Conservation (phyloP, 2,329 filamentous ascomycete genomes). For the Zymoseptoria ardabiliae region DNA sequence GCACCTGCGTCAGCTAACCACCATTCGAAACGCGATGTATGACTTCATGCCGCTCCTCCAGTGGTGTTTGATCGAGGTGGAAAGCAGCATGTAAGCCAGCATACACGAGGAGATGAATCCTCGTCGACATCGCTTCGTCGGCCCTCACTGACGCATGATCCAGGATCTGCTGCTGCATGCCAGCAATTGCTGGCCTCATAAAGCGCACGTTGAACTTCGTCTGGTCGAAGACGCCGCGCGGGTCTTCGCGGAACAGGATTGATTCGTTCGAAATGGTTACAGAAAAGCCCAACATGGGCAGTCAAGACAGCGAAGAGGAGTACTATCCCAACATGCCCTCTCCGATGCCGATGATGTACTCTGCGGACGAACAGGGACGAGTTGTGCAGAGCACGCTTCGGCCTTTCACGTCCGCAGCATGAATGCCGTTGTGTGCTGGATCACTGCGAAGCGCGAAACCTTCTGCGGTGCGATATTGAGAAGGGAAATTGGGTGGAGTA, state of each 20-base stretch:
- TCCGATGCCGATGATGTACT: background rate
- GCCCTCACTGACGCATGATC: background rate
- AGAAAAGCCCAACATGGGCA: background rate
- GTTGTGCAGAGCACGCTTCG: background rate
- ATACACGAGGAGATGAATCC: background rate
- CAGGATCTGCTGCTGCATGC: slow-evolving; percentile 20
- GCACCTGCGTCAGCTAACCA: slow-evolving; percentile 3
- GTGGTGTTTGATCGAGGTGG: background rate
- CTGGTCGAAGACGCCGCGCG: background rate
- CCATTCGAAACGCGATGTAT: background rate
- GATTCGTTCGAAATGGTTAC: background rate
- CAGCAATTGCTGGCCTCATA: slow-evolving; percentile 15
- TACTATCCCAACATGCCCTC: background rate
- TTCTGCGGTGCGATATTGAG: background rate
- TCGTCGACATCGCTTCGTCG: background rate
- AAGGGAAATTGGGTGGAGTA: background rate
- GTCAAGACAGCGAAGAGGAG: background rate
- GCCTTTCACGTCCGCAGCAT: background rate
- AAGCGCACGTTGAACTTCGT: slow-evolving; percentile 7
- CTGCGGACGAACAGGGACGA: background rate
- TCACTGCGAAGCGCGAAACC: background rate
- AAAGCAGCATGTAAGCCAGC: background rate
- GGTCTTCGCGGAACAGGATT: background rate
- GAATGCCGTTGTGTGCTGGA: background rate
- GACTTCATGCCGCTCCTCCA: background rate